Conservation (phyloP, 257 asterid genomes). For the Agastache rugosa region DNA sequence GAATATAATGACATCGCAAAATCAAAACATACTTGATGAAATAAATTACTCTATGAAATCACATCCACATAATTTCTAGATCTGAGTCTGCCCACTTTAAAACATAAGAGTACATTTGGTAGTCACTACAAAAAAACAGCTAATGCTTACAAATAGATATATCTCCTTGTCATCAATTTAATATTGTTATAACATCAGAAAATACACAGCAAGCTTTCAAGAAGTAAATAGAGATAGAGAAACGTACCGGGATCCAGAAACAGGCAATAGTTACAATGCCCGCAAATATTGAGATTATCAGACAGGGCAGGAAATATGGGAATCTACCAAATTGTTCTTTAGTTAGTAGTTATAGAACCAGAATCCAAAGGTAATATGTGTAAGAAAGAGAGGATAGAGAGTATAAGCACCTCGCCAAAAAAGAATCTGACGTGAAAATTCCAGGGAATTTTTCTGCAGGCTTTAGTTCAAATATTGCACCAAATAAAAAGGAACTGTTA, state of each 20-base stretch:
- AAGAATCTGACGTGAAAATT: slow-evolving; percentile 59
- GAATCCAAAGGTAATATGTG: neutral
- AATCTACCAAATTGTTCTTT: slow-evolving; percentile 50
- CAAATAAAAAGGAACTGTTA: slow-evolving; percentile 9
- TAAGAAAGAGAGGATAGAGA: slow-evolving; percentile 7
- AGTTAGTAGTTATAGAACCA: slow-evolving; percentile 11
- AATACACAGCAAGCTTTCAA: neutral
- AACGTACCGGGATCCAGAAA: slow-evolving; percentile 83
- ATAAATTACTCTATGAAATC: neutral
- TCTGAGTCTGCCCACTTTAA: too few relatives aligned
- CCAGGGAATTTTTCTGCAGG: slow-evolving; percentile 84
- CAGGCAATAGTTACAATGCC: slow-evolving; percentile 52
- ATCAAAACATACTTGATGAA: slow-evolving; percentile 14
- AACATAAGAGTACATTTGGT: neutral
- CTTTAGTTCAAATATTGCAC: slow-evolving; percentile 46
- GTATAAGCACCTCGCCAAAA: slow-evolving; percentile 63
- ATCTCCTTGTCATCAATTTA: neutral
- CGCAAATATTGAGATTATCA: slow-evolving; percentile 60
- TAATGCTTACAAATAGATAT: neutral
- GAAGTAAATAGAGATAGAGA: neutral
- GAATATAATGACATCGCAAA: slow-evolving; percentile 7
- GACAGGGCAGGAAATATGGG: slow-evolving; percentile 83
- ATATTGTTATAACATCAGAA: neutral
- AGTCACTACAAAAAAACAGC: neutral
- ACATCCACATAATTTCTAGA: neutral